These are phyloP conservation scores for Metschnikowia cerradonensis DNA, from an alignment of 805 yeast species.

Conservation along the genomic window DNA sequence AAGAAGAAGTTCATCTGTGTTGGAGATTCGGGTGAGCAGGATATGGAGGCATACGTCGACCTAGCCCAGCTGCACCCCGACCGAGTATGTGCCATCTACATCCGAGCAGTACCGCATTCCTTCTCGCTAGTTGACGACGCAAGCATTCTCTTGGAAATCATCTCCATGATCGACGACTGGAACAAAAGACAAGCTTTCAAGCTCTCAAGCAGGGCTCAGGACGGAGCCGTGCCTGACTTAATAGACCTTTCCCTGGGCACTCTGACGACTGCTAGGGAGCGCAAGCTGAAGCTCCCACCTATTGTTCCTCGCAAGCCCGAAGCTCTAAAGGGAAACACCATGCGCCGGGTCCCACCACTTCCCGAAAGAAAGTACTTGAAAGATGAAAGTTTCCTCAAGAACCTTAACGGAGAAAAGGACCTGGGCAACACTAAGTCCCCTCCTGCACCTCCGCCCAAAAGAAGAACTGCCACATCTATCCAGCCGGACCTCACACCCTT, in stretches of 20 bases:
- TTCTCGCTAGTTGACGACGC: constrained; percentile 52
- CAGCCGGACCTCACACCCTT: constrained; percentile 14
- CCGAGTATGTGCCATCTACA: constrained; percentile 69
- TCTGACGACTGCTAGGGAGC: constrained; percentile 4
- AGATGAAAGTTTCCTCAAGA: neutral
- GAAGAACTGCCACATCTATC: constrained; percentile 1
- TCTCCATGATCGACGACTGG: constrained; percentile 19
- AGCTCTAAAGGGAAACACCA: constrained; percentile 30
- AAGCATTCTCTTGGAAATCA: constrained; percentile 29
- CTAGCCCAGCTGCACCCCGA: constrained; percentile 59
- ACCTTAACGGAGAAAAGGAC: neutral
- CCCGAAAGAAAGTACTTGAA: constrained; percentile 20
- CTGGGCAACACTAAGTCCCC: neutral
- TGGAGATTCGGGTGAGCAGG: constrained; percentile 96
- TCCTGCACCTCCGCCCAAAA: constrained; percentile 14
- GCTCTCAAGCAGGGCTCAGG: neutral
- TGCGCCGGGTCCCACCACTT: constrained; percentile 30
- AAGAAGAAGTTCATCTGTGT: constrained; percentile 72
- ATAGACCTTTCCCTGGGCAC: constrained; percentile 37
- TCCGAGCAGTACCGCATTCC: constrained; percentile 70
- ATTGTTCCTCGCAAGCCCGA: constrained; percentile 48
- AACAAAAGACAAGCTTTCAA: constrained; percentile 9
- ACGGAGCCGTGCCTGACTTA: constrained; percentile 21
- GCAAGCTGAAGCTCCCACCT: constrained; percentile 30
- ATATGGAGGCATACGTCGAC: constrained; percentile 83